Evolutionary conservation across 768 basidiomycete genomes (phyloP).

Genomic region (Pleurotus ostreatus): DNA sequence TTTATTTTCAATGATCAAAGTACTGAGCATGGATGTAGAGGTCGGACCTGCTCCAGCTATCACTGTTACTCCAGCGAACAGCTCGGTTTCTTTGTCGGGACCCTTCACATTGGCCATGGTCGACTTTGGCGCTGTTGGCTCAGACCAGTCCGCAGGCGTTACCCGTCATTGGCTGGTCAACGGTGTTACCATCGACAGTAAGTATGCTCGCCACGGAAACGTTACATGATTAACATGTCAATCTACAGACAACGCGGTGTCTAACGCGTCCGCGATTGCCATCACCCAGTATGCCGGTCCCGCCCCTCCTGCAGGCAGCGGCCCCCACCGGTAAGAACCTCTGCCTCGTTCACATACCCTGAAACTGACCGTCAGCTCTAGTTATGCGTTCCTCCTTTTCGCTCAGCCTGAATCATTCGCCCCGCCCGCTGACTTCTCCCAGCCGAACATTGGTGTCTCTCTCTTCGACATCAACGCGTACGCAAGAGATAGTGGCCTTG

Average conservation of each 20-base stretch:
- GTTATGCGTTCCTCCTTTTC: conserved; percentile 68
- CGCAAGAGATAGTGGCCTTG: conserved; percentile 49
- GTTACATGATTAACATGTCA: background rate
- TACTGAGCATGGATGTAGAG: conserved; percentile 37
- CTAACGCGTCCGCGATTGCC: conserved; percentile 36
- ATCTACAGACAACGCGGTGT: conserved; percentile 30
- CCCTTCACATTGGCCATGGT: conserved; percentile 71
- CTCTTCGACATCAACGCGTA: conserved; percentile 57
- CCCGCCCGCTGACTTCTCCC: conserved; percentile 53
- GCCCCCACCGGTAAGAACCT: conserved; percentile 64
- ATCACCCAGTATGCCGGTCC: conserved; percentile 73
- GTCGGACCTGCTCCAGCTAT: conserved; percentile 51
- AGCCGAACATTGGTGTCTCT: conserved; percentile 46
- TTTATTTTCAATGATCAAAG: background rate
- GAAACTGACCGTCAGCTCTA: conserved; percentile 19
- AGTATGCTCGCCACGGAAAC: conserved; percentile 11
- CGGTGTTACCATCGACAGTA: conserved; percentile 47
- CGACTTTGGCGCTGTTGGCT: conserved; percentile 67
- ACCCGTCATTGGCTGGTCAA: conserved; percentile 84
- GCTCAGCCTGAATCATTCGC: conserved; percentile 59
- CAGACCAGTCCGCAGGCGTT: conserved; percentile 51
- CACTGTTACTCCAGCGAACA: conserved; percentile 45
- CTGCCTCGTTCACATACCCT: background rate
- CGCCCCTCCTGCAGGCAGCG: conserved; percentile 61
- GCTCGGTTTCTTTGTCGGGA: conserved; percentile 39